phyloP scores from a whole-genome alignment of 1,139 yeast species.

The Saccharomyces uvarum region DNA sequence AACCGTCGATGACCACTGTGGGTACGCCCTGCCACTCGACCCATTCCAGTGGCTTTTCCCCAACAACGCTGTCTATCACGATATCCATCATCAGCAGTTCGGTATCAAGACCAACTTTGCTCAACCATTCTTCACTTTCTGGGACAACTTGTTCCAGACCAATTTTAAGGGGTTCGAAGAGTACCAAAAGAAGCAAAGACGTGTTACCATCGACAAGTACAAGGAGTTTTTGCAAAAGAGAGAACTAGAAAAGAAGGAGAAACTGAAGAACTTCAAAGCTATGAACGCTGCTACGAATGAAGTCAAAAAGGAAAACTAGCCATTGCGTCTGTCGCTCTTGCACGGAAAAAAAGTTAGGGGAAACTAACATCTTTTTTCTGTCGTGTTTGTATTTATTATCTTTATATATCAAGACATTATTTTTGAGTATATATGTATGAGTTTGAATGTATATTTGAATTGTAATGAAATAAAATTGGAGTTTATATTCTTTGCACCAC shows the following conservation, averaged over 20 bases:
- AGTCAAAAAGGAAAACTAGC: conserved; percentile 9
- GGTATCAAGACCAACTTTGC: conserved; percentile 90
- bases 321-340: conserved; percentile 5
- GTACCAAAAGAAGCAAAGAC: conserved; percentile 49
- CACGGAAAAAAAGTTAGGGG: background rate
- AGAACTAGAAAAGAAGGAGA: conserved; percentile 21
- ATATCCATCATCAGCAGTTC: conserved; percentile 93
- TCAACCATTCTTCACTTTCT: conserved; percentile 93
- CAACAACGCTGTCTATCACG: conserved; percentile 91
- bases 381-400: background rate
- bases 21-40: conserved; percentile 85
- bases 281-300: conserved; percentile 7
- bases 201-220: conserved; percentile 54
- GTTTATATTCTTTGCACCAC: no score
- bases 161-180: conserved; percentile 60
- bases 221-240: conserved; percentile 49
- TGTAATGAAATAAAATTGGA: background rate
- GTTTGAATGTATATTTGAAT: background rate
- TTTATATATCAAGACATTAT: background rate
- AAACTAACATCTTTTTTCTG: background rate
- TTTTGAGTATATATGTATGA: background rate
- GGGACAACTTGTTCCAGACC: conserved; percentile 74
- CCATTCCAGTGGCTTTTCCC: conserved; percentile 86
- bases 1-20: conserved; percentile 97
- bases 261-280: conserved; percentile 5